These are phyloP conservation scores for Austroboletus eburneus DNA, from an alignment of 768 basidiomycete genomes.

Conservation along the genomic window DNA sequence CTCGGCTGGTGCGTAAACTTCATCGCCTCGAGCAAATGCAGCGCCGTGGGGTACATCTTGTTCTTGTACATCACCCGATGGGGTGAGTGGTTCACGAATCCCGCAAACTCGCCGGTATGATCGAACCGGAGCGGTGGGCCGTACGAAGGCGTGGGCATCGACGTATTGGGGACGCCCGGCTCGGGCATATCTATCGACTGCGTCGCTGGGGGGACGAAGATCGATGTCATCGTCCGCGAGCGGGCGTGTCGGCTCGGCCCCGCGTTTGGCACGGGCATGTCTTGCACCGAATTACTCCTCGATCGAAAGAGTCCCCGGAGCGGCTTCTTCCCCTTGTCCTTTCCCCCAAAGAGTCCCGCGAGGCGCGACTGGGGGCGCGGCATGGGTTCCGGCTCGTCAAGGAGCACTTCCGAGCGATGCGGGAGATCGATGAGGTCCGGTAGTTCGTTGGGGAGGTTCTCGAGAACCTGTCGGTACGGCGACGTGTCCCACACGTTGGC, in stretches of 20 bases:
- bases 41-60: slow-evolving; percentile 59
- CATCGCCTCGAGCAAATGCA: slow-evolving; percentile 74
- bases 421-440: slow-evolving; percentile 12
- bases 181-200: slow-evolving; percentile 1
- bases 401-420: background rate
- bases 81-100: slow-evolving; percentile 64
- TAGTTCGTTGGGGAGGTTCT: slow-evolving; percentile 45
- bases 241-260: slow-evolving; percentile 14
- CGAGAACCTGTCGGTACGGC: slow-evolving; percentile 52
- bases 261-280: background rate
- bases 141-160: slow-evolving; percentile 18
- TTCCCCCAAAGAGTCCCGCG: slow-evolving; percentile 21
- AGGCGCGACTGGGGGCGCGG: slow-evolving; percentile 20
- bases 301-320: slow-evolving; percentile 45
- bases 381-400: slow-evolving; percentile 12
- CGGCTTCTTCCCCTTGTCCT: slow-evolving; percentile 34
- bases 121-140: slow-evolving; percentile 38
- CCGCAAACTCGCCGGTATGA: slow-evolving; percentile 37
- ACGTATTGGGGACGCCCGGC: background rate
- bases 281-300: slow-evolving; percentile 30
- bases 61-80: slow-evolving; percentile 56
- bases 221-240: slow-evolving; percentile 18
- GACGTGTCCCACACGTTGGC: slow-evolving; percentile 53
- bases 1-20: slow-evolving; percentile 56
- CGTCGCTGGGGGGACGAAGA: slow-evolving; percentile 21